phyloP scores from a whole-genome alignment of 176 grass and related monocot genomes.

The Melocanna baccifera region DNA sequence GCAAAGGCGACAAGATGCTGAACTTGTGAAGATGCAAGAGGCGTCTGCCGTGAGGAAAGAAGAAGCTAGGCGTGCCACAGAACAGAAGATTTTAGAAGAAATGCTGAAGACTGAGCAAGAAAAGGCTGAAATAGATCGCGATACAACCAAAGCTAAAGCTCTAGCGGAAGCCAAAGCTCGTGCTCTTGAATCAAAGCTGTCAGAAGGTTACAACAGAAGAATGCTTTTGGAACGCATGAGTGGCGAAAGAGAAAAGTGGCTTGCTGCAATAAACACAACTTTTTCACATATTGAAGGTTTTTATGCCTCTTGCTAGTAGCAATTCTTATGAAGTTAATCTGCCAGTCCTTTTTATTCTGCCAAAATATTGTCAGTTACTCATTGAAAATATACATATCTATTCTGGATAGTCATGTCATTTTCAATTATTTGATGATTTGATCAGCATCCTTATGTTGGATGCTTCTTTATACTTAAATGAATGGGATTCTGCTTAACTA shows the following conservation, averaged over 20 bases:
- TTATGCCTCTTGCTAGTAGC: neutral
- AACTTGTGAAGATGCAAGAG: slow-evolving; percentile 96
- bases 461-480: slow-evolving; percentile 14
- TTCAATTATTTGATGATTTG: neutral
- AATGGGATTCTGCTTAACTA: neutral
- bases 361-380: neutral
- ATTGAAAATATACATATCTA: neutral
- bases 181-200: slow-evolving; percentile 35
- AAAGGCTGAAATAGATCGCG: slow-evolving; percentile 45
- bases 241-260: slow-evolving; percentile 85
- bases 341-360: neutral
- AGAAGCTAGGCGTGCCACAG: slow-evolving; percentile 60
- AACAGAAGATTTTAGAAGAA: slow-evolving; percentile 69
- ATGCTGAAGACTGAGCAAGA: slow-evolving; percentile 49
- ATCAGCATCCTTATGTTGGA: neutral
- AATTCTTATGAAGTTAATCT: slow-evolving; percentile 19
- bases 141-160: slow-evolving; percentile 44
- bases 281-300: slow-evolving; percentile 92
- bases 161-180: slow-evolving; percentile 50
- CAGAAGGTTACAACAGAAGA: slow-evolving; percentile 56
- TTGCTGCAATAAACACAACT: slow-evolving; percentile 87
- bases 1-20: slow-evolving; percentile 65
- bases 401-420: neutral
- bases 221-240: slow-evolving; percentile 58
- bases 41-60: slow-evolving; percentile 58